A percentile compares a stretch with the other conserved stretches of the same genome.
These are phyloP conservation scores for Dichomitus squalens DNA, from an alignment of 1,284 basidiomycete species.

Conservation along the genomic window DNA sequence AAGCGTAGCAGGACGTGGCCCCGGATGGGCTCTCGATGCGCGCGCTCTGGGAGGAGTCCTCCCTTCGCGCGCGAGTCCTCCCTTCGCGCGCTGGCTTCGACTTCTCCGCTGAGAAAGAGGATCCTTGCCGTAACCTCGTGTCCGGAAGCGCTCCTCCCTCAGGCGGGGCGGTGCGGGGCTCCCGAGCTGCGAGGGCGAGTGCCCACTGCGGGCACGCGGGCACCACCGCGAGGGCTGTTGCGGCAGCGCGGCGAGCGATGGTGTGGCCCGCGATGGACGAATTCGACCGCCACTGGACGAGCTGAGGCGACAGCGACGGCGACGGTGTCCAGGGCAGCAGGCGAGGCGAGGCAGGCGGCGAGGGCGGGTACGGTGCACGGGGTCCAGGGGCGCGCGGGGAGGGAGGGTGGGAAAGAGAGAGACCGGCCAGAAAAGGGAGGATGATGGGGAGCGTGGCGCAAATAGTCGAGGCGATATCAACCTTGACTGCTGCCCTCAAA, in stretches of 20 bases:
- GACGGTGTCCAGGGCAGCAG: not conserved
- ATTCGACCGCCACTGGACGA: not conserved
- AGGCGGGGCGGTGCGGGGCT: constrained; percentile 7
- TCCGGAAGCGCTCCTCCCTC: constrained; percentile 11
- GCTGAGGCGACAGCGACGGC: not conserved
- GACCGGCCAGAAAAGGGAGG: constrained; percentile 22
- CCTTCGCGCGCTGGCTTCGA: too few relatives aligned
- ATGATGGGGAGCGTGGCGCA: constrained; percentile 24
- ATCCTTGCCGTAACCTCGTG: constrained; percentile 23
- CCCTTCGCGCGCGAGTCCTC: constrained; percentile 2
- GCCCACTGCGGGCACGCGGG: not conserved
- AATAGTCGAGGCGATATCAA: constrained; percentile 20
- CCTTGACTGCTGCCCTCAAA: constrained; percentile 23
- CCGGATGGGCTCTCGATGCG: constrained; percentile 7
- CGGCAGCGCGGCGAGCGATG: not conserved
- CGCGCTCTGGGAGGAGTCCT: constrained; percentile 7
- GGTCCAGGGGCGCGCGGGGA: constrained; percentile 20
- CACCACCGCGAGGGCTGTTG: not conserved
- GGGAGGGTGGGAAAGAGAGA: constrained; percentile 16
- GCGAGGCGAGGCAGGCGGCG: constrained; percentile 15
- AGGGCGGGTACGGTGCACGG: constrained; percentile 16
- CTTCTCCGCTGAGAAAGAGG: constrained; percentile 23
- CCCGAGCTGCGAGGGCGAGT: not conserved
- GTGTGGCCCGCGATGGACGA: not conserved
- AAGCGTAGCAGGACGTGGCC: constrained; percentile 12